Evolutionary conservation across 164 flowering plant genomes (phyloP), one percentile per base, ranked within the genome.

Genomic region (Dillenia suffruticosa): DNA sequence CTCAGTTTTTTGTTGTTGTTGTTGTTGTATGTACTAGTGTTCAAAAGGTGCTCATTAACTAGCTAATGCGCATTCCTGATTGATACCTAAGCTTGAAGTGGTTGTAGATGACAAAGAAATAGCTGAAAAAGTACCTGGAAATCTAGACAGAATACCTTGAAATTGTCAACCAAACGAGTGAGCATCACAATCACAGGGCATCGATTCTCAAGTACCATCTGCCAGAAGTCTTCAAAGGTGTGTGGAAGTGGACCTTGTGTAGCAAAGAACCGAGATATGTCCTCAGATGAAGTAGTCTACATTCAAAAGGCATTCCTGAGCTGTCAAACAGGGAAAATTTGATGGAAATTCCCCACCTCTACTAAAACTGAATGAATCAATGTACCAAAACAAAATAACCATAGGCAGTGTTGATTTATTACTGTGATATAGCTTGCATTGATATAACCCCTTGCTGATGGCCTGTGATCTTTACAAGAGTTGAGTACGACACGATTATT

Each of bases 191-290:
- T 77, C 15, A 77, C 92, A 47, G 97, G 96, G 75, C 94, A 89
- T 53, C 64, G 89, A 59, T 79, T 56, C 72, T 95, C 94, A 54
- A 89, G 63, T 32, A 95, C 79, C 99, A 95, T 95, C 77, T 88
- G 89, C 99, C 99, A 95, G 73, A 95, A 92, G 67, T 95, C 97
- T 75, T 95, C 96, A 75, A 65, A 81, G 40, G 99, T 92, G 63
- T 84, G 79, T 46, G 86, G 96, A n/a, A 89, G 75, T n/a, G 99
- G 99, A 58, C 99, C 97, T 82, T 91, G 99, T 54, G 99, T 92
- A 44, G 99, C 97, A 63, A 95, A 88, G 65, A 89, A 95, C 78
- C 64, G 79, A 65, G 89, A 75, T 59, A 88, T 67, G 45, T 59
- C 75, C 65, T 77, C 89, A 62, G 72, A 63, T 4, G 83, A 66